Conservation (phyloP, 108 stramenopile genomes). For the Schizochytrium sp. region DNA sequence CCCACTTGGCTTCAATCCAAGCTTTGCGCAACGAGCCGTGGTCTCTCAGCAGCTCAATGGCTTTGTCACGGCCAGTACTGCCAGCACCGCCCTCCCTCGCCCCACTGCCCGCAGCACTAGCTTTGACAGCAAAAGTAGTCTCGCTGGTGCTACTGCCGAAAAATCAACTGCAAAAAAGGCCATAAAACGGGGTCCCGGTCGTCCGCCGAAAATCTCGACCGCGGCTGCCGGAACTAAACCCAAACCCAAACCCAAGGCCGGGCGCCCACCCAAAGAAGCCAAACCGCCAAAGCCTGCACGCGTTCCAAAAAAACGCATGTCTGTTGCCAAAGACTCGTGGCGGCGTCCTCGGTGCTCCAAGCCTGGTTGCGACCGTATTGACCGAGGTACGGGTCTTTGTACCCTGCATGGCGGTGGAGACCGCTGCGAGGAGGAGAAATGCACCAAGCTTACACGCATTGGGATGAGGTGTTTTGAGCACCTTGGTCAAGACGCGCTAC, state of each 20-base stretch:
- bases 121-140: too few relatives aligned
- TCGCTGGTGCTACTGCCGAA: too few relatives aligned
- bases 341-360: neutral
- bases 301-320: neutral
- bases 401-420: neutral
- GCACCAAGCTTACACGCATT: neutral
- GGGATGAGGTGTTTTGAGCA: neutral
- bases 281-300: neutral
- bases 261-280: neutral
- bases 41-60: too few relatives aligned
- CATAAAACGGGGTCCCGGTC: too few relatives aligned
- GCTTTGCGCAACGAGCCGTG: too few relatives aligned
- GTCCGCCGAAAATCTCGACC: too few relatives aligned
- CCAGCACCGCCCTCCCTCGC: too few relatives aligned
- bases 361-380: neutral
- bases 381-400: neutral
- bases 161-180: too few relatives aligned
- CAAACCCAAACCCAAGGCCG: neutral
- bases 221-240: too few relatives aligned
- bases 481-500: neutral
- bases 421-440: neutral
- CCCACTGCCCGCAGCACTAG: too few relatives aligned
- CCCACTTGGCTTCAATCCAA: too few relatives aligned
- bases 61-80: too few relatives aligned
- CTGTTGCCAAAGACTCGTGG: neutral